Evolutionary conservation across 2,329 filamentous ascomycete genomes (phyloP), one percentile per base, ranked within the genome.

Genomic region (Fusarium sp.): DNA sequence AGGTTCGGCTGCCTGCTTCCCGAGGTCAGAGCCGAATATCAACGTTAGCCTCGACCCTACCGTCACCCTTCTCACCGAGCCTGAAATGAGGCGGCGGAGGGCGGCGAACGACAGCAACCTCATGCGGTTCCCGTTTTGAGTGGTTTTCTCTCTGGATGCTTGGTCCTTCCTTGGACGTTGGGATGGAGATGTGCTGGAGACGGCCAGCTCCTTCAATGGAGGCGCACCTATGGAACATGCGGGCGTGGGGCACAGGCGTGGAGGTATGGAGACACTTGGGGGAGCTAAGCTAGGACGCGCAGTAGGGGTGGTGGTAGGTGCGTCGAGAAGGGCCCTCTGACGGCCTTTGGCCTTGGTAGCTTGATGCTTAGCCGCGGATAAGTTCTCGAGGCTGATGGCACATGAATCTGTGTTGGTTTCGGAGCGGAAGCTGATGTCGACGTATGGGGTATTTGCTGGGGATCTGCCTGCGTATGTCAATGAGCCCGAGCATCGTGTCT

Each of bases 61-160:
- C 35, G 34, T 67, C 65, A 66, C 71, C 68, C 68, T 74, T 76
- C 75, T 77, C 73, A 77, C 75, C 75, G 73, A 77, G 42, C 66
- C 64, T 27, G 54, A 50, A 64, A 42, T 35, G 54, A 57, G 60
- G 31, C 31, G 31, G 22, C 50, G 60, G 37, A 38, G 68, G 62
- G 22, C 31, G 42, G 47, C 60, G 47, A 61, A 45, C 37, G 38
- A 50, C 42, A 66, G 64, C 54, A 52, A 52, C 63, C 54, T 59
- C 38, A 59, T 64, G 57, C 47, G 31, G 62, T 47, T 47, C 27
- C 45, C 57, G 20, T 61, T 56, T 64, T 63, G 66, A 71, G 64
- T 72, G 64, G 71, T 67, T 71, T 66, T 76, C 47, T 52, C 47
- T 52, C 24, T 52, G 47, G 27, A 52, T 52, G 27, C 47, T 31